Percentiles rank a stretch among this genome's conserved stretches.
phyloP scores from a whole-genome alignment of 2,329 filamentous ascomycete genomes.

The Fusarium palustre region DNA sequence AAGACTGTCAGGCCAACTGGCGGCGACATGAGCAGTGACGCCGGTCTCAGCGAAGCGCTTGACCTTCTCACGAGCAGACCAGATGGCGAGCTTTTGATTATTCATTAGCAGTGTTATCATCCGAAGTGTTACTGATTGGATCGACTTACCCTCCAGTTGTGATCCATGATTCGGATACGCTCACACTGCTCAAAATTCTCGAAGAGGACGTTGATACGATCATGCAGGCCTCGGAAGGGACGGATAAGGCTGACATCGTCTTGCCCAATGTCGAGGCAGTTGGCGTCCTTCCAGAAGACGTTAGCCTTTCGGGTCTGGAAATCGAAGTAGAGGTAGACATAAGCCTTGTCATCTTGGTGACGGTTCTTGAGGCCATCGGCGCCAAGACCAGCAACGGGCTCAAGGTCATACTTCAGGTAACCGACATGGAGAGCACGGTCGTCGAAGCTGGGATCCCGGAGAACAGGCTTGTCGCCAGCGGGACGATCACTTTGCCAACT shows the following conservation, averaged over 20 bases:
- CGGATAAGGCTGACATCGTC: background rate
- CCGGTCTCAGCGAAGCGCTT: background rate
- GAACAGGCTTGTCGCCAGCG: background rate
- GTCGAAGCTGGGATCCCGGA: background rate
- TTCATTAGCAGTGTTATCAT: background rate
- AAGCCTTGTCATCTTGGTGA: background rate
- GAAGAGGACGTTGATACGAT: background rate
- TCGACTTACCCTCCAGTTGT: conserved; percentile 2
- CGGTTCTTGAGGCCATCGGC: background rate
- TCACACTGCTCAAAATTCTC: background rate
- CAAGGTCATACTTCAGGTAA: background rate
- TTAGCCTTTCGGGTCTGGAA: background rate
- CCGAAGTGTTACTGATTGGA: background rate
- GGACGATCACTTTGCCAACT: background rate
- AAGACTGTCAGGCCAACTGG: too few relatives aligned
- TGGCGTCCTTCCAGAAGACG: background rate
- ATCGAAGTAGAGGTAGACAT: background rate
- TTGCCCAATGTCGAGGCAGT: background rate
- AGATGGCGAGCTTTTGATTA: background rate
- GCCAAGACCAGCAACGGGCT: background rate
- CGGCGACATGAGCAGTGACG: background rate
- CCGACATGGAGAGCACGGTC: background rate
- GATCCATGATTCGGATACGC: background rate
- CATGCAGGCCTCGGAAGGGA: background rate
- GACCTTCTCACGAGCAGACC: background rate